Conservation (phyloP, 352 stramenopile genomes). For the Phytophthora ohioensis region DNA sequence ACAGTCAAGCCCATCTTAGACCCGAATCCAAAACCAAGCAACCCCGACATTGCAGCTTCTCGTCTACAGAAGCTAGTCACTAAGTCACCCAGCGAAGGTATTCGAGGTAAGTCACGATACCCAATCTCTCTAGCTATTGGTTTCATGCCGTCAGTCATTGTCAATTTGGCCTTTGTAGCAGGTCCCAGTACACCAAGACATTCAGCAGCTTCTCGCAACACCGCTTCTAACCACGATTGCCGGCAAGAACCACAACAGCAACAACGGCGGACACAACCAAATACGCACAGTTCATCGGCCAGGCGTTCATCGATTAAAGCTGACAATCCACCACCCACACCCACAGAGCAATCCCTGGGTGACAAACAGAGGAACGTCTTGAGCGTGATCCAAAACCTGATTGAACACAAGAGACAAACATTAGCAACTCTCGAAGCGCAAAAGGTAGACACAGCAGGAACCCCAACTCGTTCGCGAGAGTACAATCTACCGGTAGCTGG, state of each 20-base stretch:
- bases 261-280: constrained; percentile 16
- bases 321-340: constrained; percentile 1
- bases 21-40: constrained; percentile 18
- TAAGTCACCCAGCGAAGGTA: constrained; percentile 24
- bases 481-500: constrained; percentile 22
- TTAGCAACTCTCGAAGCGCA: constrained; percentile 58
- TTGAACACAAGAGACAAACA: constrained; percentile 81
- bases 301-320: constrained; percentile 8
- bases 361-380: constrained; percentile 76
- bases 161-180: neutral
- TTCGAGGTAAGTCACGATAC: constrained; percentile 19
- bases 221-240: constrained; percentile 13
- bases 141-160: neutral
- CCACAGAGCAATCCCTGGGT: constrained; percentile 35
- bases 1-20: constrained; percentile 49
- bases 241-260: constrained; percentile 32
- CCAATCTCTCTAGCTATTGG: neutral
- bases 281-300: constrained; percentile 1
- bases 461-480: constrained; percentile 22
- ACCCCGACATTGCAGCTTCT: constrained; percentile 1
- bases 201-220: constrained; percentile 11
- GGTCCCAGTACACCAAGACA: constrained; percentile 15
- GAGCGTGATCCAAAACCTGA: constrained; percentile 80
- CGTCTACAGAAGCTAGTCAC: constrained; percentile 8
- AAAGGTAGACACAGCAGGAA: constrained; percentile 12